phyloP scores from a whole-genome alignment of 306 rosid species.

The Sophora flavescens region DNA sequence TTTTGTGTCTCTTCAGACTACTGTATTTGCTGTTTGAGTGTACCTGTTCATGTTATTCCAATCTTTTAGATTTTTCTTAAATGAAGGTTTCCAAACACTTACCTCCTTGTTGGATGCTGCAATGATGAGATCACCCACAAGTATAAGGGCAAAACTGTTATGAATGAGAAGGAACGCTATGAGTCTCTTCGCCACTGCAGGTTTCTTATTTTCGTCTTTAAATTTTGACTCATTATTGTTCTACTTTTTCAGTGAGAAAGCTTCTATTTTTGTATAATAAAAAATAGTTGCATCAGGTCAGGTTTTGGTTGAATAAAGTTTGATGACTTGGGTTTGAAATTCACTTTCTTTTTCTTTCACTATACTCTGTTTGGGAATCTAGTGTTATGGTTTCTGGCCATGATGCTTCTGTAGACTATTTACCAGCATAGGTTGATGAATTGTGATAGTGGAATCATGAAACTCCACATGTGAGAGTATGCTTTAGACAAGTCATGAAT shows the following conservation, averaged over 20 bases:
- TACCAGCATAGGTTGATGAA: background rate
- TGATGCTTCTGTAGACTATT: slow-evolving; percentile 34
- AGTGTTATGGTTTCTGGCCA: slow-evolving; percentile 12
- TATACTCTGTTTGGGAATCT: slow-evolving; percentile 15
- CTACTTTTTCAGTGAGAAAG: slow-evolving; percentile 2
- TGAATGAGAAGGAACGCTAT: slow-evolving; percentile 86
- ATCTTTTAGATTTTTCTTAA: slow-evolving; percentile 36
- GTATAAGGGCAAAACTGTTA: slow-evolving; percentile 92
- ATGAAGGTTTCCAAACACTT: slow-evolving; percentile 87
- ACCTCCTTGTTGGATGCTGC: slow-evolving; percentile 96
- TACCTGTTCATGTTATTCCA: background rate
- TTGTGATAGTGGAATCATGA: slow-evolving; percentile 1
- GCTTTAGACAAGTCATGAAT: slow-evolving; percentile 1
- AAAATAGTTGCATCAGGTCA: slow-evolving; percentile 8
- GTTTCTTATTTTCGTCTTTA: slow-evolving; percentile 42
- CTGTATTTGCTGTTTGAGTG: slow-evolving; percentile 28
- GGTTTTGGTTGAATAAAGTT: slow-evolving; percentile 23
- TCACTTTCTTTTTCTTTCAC: background rate
- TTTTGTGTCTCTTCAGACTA: background rate
- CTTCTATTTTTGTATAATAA: background rate
- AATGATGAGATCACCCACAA: slow-evolving; percentile 83
- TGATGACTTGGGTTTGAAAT: slow-evolving; percentile 26
- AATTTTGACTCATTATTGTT: slow-evolving; percentile 13
- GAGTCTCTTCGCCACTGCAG: slow-evolving; percentile 99
- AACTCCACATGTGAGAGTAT: background rate